Evolutionary conservation across 371 early-diverging fungal genomes (phyloP), one percentile per base, ranked within the genome.

Genomic region (Mortierella sp.): DNA sequence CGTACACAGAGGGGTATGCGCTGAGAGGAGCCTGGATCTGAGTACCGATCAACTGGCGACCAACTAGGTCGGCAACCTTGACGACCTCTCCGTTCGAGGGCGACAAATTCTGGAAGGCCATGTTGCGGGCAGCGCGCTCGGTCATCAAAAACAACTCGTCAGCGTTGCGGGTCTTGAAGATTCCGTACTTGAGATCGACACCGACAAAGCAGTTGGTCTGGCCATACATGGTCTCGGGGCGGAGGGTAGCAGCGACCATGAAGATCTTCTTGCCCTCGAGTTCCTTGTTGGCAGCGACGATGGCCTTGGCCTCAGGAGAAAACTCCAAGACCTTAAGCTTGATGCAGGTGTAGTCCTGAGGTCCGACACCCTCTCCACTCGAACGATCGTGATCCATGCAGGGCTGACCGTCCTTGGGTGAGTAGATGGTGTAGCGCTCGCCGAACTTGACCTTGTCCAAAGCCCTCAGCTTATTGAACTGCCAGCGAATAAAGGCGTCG

Each of bases 371-470:
- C 90, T 99, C 99, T 82, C 99, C 99, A 51, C 94, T 93, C 79
- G 93, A 91, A 86, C 99, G 97, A 89, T 99, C 99, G 92, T 99
- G 99, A 91, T 99, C 99, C 98, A 99, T 97, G 92, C 99, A 99
- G 64, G 99, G 97, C 91, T 99, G 99, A 19, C 96, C 96, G 91
- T 99, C 99, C 51, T 95, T 85, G 71, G 98, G 96, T 69, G 99
- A 99, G 91, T 96, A 99, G 80, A 99, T 98, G 9, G 99, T 99
- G 90, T 99, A 97, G 72, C 99, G 95, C 88, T 99, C 97, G 78
- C 99, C 99, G 88, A 99, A 99, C 88, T 97, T 96, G 87, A 99
- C 92, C 90, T 98, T 97, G 54, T 93, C 86, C 88, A 93, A 89
- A 5, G 88, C 90, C 81, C 91, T 94, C 76, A 99, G 93, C 86